Evolutionary conservation across 1,139 yeast genomes (phyloP), one percentile per base, ranked within the genome.

Genomic region (Yamadazyma spencermartinsiae): DNA sequence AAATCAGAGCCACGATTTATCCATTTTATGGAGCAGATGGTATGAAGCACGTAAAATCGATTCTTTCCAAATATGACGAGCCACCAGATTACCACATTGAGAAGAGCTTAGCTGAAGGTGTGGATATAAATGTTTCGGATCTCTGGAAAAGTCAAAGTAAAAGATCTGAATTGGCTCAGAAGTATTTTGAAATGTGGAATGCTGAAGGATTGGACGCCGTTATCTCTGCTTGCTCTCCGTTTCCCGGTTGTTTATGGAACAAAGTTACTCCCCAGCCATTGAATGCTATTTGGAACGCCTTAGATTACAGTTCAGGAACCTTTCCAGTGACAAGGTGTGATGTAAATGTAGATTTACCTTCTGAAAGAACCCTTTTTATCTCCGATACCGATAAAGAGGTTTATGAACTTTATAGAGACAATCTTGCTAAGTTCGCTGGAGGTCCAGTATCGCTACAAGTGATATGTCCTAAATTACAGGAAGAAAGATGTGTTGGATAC

Each of bases 271-370:
- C 49, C 4, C 49, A 45, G 28, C 49, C 49, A 10, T 35, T 45
- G 29, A 45, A 45, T 34, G 36, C 48, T 4, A 40, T 43, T 14
- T 45, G 48, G 48, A 46, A 46, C 37, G 49, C 48, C 26, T 35
- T 46, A 21, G 50, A 46, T 30, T 46, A 46, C 21, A 38, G 37
- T 31, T 35, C 48, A 5, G 48, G 47, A 3, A 46, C 48, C 4
- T 42, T 46, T 19, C 50, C 50, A 2, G 49, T 46, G 3, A 45
- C 49, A 7, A 38, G 47, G 37, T 45, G 49, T 42, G 45, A 45
- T 37, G 23, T 14, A 3, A 9, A 30, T 2, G 24, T 38, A 8
- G 49, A 45, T 30, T 34, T 17, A 23, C 48, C 48, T 2, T 4
- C 21, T 2, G 32, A 16, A 11, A 39, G 39, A 19, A 26, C 25